Evolutionary conservation across 176 grass and related monocot genomes (phyloP).

Genomic region (Oryza punctata): DNA sequence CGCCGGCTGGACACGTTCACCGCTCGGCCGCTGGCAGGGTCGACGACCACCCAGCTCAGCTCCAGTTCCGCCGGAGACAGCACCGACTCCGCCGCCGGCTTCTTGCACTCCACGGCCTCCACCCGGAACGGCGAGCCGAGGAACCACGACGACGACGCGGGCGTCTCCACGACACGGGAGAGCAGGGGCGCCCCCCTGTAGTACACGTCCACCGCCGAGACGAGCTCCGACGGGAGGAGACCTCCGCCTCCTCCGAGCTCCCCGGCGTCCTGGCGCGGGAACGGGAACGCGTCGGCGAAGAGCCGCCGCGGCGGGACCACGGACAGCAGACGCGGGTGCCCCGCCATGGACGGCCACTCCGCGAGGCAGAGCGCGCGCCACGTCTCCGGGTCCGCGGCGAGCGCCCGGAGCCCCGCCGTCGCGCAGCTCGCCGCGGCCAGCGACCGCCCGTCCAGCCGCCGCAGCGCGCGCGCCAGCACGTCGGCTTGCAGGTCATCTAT

Average conservation of each 20-base stretch:
- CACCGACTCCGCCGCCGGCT: neutral
- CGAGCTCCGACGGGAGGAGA: slow-evolving; percentile 13
- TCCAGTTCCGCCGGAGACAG: slow-evolving; percentile 45
- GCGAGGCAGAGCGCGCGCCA: slow-evolving; percentile 78
- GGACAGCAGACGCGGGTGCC: slow-evolving; percentile 8
- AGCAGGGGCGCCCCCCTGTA: slow-evolving; percentile 43
- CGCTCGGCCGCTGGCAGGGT: slow-evolving; percentile 44
- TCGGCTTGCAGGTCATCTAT: slow-evolving; percentile 68
- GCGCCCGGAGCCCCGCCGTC: slow-evolving; percentile 48
- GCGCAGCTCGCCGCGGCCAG: slow-evolving; percentile 65
- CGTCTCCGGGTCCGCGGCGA: slow-evolving; percentile 47
- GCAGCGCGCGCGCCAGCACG: slow-evolving; percentile 58
- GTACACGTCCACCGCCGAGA: slow-evolving; percentile 75
- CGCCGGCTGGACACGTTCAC: slow-evolving; percentile 65
- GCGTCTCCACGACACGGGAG: slow-evolving; percentile 60
- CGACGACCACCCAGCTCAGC: slow-evolving; percentile 68
- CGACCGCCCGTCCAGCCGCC: slow-evolving; percentile 59
- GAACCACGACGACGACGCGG: slow-evolving; percentile 59
- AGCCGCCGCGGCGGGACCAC: slow-evolving; percentile 41
- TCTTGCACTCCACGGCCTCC: slow-evolving; percentile 61
- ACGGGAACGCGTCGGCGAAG: slow-evolving; percentile 69
- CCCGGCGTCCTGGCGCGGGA: slow-evolving; percentile 28
- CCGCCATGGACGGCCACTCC: slow-evolving; percentile 64
- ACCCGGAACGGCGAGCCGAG: slow-evolving; percentile 60
- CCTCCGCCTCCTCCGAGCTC: neutral